A percentile compares a stretch with the other conserved stretches of the same genome.
These are phyloP conservation scores for Gomphus bonarii DNA, from an alignment of 1,284 basidiomycete species.

Conservation along the genomic window DNA sequence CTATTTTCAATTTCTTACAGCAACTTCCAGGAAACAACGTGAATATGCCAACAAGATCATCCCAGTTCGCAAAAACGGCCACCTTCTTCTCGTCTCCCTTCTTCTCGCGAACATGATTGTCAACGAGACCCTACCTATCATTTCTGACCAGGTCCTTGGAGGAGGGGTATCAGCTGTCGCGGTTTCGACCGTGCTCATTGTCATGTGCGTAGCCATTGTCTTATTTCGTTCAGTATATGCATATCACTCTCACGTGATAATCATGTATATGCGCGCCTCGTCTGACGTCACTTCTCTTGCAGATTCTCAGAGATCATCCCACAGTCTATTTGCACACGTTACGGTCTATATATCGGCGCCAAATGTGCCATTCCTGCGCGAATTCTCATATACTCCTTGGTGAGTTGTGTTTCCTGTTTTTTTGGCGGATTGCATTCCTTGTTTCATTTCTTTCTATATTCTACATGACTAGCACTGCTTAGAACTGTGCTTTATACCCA, in stretches of 20 bases:
- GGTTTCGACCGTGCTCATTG: conserved; percentile 77
- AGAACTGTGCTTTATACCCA: neutral
- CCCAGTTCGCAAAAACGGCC: conserved; percentile 79
- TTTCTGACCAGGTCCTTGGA: conserved; percentile 80
- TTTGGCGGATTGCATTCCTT: neutral
- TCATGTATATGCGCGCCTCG: neutral
- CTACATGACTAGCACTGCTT: neutral
- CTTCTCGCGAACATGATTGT: conserved; percentile 84
- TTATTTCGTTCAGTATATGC: neutral
- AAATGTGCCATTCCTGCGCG: conserved; percentile 78
- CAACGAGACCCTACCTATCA: conserved; percentile 87
- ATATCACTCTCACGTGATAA: neutral
- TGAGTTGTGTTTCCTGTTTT: conserved; percentile 27
- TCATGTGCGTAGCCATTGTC: conserved; percentile 46
- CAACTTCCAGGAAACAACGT: conserved; percentile 52
- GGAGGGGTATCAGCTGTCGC: conserved; percentile 76
- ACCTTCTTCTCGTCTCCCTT: conserved; percentile 75
- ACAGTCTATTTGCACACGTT: conserved; percentile 81
- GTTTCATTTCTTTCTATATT: neutral
- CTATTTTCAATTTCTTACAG: neutral
- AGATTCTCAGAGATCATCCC: conserved; percentile 91
- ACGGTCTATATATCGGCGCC: conserved; percentile 87
- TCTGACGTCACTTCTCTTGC: neutral
- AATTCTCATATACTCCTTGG: conserved; percentile 58
- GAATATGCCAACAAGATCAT: conserved; percentile 77